Base-by-base conservation (phyloP, 768 basidiomycete species). In the Boletus subcaerulescens region DNA sequence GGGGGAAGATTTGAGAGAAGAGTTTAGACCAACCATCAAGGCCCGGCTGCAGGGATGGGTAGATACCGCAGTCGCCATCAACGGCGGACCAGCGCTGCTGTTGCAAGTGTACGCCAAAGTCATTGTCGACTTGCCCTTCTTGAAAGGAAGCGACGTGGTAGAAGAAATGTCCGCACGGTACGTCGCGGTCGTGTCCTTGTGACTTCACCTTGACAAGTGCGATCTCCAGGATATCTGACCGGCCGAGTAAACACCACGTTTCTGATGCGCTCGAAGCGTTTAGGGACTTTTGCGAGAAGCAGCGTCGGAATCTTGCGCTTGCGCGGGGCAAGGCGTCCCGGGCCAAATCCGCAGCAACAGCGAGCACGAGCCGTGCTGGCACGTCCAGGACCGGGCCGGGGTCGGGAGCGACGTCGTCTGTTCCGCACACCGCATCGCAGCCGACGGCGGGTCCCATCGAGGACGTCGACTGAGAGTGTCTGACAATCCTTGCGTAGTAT, bases 1-100 rank as follows among this genome's bases (percentile, higher is more conserved):
- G 55, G 59, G 81, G 41, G 84, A 84, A 24, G 85, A 86, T 41
- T 48, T 87, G 45, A 71, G 78, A 45, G 84, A 85, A 38, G 83
- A 86, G 65, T 83, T 82, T 40, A 72, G 80, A 52, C 86, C 86
- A 0, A 75, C 75, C 56, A 64, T 86, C 58, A 81, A 80, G 64
- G 74, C 73, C 26, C 76, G 83, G 4, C 80, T 87, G 38, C 77
- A 81, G 26, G 80, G 80, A 12, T 89, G 86, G 86, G 62, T 71
- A 14, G 72, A 75, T 12, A 65, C 76, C 0, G 76, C 73, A 9
- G 43, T 55, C 29, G 49, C 60, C 7, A 63, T 82, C 47, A 77
- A 72, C 56, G 80, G 76, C 13, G 76, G 77, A 0, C 43, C 62
- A 4, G 47, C 50, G 0, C 45, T 80, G 5, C 55, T 84, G 44